Percentiles rank a stretch among this genome's conserved stretches.
phyloP scores from a whole-genome alignment of 2,329 filamentous ascomycete genomes.

The Xylariaceae sp. region DNA sequence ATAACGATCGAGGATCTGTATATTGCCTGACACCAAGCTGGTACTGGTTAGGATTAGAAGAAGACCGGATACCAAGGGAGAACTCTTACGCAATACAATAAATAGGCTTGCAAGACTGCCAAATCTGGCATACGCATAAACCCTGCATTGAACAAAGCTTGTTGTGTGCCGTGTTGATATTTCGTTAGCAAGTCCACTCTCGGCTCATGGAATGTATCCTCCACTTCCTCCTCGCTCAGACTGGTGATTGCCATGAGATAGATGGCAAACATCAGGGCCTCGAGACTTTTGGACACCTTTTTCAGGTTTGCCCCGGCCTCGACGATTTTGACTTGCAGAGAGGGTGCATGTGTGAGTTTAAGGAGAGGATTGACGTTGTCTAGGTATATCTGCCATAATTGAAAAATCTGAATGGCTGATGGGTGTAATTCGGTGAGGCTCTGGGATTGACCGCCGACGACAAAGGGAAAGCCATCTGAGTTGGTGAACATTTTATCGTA shows the following conservation, averaged over 20 bases:
- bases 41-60: conserved; percentile 38
- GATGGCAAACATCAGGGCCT: conserved; percentile 72
- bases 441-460: conserved; percentile 53
- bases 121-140: conserved; percentile 72
- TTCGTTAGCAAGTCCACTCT: conserved; percentile 58
- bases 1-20: conserved; percentile 66
- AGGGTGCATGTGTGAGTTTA: conserved; percentile 72
- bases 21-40: conserved; percentile 64
- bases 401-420: conserved; percentile 64
- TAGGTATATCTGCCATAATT: conserved; percentile 73
- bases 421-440: conserved; percentile 59
- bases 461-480: conserved; percentile 64
- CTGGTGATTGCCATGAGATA: conserved; percentile 66
- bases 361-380: conserved; percentile 73
- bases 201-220: conserved; percentile 58
- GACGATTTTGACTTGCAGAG: conserved; percentile 68
- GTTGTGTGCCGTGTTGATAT: conserved; percentile 65
- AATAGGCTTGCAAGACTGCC: conserved; percentile 70
- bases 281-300: conserved; percentile 62
- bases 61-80: background rate
- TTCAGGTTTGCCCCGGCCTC: conserved; percentile 63
- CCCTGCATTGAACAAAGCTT: conserved; percentile 69
- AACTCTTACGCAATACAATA: conserved; percentile 66
- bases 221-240: conserved; percentile 61
- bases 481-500: conserved; percentile 66